These are phyloP conservation scores for Euphorbia schlechtendalii DNA, from an alignment of 441 rosid genomes.

Conservation along the genomic window DNA sequence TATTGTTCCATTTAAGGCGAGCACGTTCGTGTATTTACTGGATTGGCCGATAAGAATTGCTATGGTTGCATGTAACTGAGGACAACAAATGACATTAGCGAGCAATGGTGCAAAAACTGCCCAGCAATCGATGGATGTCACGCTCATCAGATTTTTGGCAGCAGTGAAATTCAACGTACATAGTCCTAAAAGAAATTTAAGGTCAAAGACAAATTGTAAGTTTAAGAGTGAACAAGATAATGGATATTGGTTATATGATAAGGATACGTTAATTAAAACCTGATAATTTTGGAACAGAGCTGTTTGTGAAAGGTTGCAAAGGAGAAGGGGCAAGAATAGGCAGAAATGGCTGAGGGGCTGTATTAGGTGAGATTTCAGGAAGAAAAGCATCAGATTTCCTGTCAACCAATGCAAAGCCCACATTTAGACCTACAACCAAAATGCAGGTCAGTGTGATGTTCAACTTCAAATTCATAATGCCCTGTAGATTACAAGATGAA, in stretches of 20 bases:
- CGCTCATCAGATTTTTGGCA: constrained; percentile 59
- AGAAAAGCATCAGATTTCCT: constrained; percentile 26
- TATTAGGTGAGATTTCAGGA: constrained; percentile 61
- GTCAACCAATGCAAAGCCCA: constrained; percentile 21
- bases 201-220: constrained; percentile 7
- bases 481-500: background rate
- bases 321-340: constrained; percentile 87
- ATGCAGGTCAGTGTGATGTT: constrained; percentile 9
- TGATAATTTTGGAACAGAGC: constrained; percentile 61
- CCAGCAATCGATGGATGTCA: constrained; percentile 74
- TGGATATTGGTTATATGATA: constrained; percentile 3
- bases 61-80: constrained; percentile 73
- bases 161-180: constrained; percentile 69
- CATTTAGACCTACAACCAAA: constrained; percentile 42
- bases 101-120: constrained; percentile 67
- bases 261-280: constrained; percentile 33
- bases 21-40: constrained; percentile 55
- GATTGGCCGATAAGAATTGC: constrained; percentile 70
- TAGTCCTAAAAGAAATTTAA: constrained; percentile 42
- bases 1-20: constrained; percentile 56
- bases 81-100: constrained; percentile 94
- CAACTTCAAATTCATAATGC: background rate
- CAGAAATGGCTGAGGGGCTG: constrained; percentile 74
- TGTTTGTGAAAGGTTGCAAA: constrained; percentile 60
- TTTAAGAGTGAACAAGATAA: constrained; percentile 8